Evolutionary conservation across 1,284 basidiomycete genomes (phyloP), one percentile per base, ranked within the genome.

Genomic region (Quambalaria eucalypti): DNA sequence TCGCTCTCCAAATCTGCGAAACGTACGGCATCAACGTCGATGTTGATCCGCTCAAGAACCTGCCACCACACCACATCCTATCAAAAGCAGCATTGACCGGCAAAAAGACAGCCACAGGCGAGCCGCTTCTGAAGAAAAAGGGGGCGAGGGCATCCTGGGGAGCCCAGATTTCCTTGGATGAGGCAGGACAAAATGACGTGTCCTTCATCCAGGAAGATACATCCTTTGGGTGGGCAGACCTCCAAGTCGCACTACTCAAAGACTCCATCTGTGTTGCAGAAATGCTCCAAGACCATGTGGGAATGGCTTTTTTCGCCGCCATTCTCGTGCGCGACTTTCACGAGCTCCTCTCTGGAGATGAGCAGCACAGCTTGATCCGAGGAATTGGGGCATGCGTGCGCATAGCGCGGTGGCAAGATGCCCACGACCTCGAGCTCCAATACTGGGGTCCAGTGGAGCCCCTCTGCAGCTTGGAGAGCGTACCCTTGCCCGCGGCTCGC

Each of bases 191-290:
- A 6, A 30, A 23, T 12, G 47, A 49, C 23, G 25, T 23, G 26
- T 19, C 33, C 16, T 39, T 26, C 8, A 39, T 65, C n/a, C 55
- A 57, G 7, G 48, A 55, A 28, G 67, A 69, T 47, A 52, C 66
- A 6, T 33, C 59, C 2, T 90, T 86, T 71, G 91, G 92, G 1
- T 98, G 92, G 93, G 85, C 88, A 1, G 88, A 91, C 70, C 80
- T 97, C 48, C 92, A 96, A 77, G 82, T 93, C 29, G 88, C 88
- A 29, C 84, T 93, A 29, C 81, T 97, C 33, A 84, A 90, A 48
- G 92, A 97, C 71, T 88, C 90, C 0, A 85, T 96, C 30, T 84
- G 86, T 0, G 84, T 96, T 9, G 87, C 89, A 3, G 90, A 97
- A 76, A 83, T 88, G 16, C 78, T 97, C n/a, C 88, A 90, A 56